Evolutionary conservation across 306 rosid species (phyloP).

Genomic region (Glycyrrhiza uralensis): DNA sequence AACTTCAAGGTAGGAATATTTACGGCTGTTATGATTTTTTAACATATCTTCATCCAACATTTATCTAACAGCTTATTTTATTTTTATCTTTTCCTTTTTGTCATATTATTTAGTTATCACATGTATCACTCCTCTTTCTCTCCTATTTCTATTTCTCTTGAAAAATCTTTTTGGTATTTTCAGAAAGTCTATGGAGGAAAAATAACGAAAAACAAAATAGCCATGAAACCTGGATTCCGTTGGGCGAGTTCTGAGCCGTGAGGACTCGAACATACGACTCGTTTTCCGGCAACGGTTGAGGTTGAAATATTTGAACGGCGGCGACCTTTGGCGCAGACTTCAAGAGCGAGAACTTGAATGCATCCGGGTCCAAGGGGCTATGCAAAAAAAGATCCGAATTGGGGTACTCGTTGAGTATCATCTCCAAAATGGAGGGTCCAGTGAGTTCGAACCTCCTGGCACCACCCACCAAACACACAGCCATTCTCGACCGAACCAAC

Average conservation of each 20-base stretch:
- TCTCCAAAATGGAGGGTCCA: conserved; percentile 74
- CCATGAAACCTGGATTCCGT: conserved; percentile 74
- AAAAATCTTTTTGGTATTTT: neutral
- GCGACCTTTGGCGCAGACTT: conserved; percentile 61
- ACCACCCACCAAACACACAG: conserved; percentile 92
- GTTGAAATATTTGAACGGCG: conserved; percentile 56
- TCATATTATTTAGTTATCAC: no score
- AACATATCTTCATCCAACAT: no score
- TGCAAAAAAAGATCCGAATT: conserved; percentile 82
- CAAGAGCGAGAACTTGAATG: conserved; percentile 71
- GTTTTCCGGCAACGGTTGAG: conserved; percentile 54
- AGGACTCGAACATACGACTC: conserved; percentile 65
- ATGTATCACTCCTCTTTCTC: no score
- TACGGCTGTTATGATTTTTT: no score
- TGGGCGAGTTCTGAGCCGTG: conserved; percentile 70
- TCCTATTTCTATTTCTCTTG: no score
- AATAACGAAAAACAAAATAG: neutral
- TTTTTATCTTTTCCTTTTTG: no score
- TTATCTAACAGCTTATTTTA: no score
- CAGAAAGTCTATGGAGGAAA: neutral
- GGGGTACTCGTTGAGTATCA: conserved; percentile 56
- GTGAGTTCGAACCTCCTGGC: conserved; percentile 92
- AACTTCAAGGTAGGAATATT: no score
- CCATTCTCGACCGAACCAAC: conserved; percentile 63
- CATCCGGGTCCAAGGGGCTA: conserved; percentile 55